phyloP scores from a whole-genome alignment of 129 eudicot genomes.

The Heracleum sosnowskyi region DNA sequence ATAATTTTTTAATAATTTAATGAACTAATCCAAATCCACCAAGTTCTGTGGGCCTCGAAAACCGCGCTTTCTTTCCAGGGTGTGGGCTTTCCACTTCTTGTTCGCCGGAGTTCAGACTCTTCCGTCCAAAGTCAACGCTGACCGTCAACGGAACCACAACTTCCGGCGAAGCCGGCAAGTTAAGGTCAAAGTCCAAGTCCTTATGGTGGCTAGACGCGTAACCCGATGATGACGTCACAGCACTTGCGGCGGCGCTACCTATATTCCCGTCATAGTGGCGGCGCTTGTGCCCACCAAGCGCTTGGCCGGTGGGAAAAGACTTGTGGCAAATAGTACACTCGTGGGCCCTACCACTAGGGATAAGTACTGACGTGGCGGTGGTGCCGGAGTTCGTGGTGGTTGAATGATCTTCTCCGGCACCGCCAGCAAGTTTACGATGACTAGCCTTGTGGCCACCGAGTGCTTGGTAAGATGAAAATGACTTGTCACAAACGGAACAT shows the following conservation, averaged over 20 bases:
- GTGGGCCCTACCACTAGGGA: conserved; percentile 11
- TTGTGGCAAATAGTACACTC: conserved; percentile 16
- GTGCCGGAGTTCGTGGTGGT: not conserved
- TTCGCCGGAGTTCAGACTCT: not conserved
- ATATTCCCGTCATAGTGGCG: conserved; percentile 18
- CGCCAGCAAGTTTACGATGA: conserved; percentile 8
- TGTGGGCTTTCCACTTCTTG: conserved; percentile 11
- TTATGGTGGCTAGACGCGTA: not conserved
- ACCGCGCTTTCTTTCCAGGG: conserved; percentile 9
- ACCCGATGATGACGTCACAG: conserved; percentile 4
- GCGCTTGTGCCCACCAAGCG: conserved; percentile 11
- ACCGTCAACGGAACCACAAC: not conserved
- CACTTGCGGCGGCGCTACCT: not conserved
- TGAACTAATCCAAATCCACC: not conserved
- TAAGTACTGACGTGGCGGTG: not conserved
- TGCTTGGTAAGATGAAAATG: conserved; percentile 10
- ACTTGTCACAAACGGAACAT: conserved; percentile 12
- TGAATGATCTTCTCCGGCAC: not conserved
- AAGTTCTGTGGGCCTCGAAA: not conserved
- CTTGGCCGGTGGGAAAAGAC: conserved; percentile 13
- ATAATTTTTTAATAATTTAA: not conserved
- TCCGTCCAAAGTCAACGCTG: conserved; percentile 10
- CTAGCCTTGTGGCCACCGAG: conserved; percentile 20
- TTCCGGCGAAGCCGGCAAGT: conserved; percentile 11
- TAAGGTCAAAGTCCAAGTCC: conserved; percentile 9